phyloP scores from a whole-genome alignment of 441 rosid genomes.

The Adansonia madagascariensis region DNA sequence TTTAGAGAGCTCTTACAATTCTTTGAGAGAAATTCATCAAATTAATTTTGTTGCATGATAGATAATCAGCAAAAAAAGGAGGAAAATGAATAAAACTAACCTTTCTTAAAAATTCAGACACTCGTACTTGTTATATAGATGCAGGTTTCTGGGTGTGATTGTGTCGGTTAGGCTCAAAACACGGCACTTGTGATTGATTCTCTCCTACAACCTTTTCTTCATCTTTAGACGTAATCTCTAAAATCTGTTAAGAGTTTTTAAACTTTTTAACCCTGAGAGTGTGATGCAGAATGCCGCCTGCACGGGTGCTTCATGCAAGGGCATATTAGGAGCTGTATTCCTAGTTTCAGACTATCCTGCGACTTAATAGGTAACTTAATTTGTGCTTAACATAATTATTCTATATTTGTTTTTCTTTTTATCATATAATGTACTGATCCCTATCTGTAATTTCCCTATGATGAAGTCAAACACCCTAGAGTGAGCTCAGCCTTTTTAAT shows the following conservation, averaged over 20 bases:
- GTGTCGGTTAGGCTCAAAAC: neutral
- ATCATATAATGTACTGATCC: neutral
- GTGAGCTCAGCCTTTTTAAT: neutral
- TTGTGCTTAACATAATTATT: neutral
- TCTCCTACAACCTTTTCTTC: neutral
- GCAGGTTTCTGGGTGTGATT: neutral
- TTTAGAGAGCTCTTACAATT: neutral
- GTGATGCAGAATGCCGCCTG: neutral
- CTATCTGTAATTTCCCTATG: neutral
- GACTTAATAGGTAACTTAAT: conserved; percentile 1
- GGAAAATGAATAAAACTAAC: neutral
- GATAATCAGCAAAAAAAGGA: neutral
- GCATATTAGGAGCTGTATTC: neutral
- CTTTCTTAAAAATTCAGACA: neutral
- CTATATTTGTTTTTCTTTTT: neutral
- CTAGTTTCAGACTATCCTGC: neutral
- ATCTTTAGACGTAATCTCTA: neutral
- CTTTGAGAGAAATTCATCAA: neutral
- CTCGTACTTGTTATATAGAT: neutral
- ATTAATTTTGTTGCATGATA: neutral
- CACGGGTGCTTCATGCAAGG: neutral
- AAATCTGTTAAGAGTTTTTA: neutral
- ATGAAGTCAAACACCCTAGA: neutral
- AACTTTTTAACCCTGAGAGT: neutral
- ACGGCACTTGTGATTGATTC: neutral